Base-by-base conservation (phyloP, 371 early-diverging fungal genomes). In the Mucor indicus region DNA sequence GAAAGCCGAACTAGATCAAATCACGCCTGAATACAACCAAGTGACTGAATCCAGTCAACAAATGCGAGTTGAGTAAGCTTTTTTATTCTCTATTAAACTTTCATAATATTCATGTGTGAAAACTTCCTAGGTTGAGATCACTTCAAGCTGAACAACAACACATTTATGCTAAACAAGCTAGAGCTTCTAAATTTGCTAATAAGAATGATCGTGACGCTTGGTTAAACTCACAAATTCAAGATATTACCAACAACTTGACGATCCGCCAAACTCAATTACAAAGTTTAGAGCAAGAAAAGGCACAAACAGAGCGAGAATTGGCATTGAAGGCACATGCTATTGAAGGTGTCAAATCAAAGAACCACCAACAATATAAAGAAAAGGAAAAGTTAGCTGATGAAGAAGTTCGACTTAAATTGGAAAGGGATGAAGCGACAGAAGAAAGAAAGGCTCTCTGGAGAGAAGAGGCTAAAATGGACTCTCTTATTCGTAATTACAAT, bases 381-480 rank as follows among this genome's bases (percentile, higher is more conserved):
- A 53, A 53, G 9, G 72, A 77, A 29, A 35, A 55, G 16, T 23
- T 76, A 17, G 62, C 63, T 9, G 50, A 59, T 13, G 54, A 63
- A 32, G 69, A 64, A 30, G 42, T 33, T 4, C 36, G 51, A 10
- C 33, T 66, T 5, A 63, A 60, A 11, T 37, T 55, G 20, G 50
- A 82, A 10, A 71, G 86, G 36, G 87, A 86, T 53, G 67, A 77
- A 38, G 60, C 85, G 30, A 87, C 89, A 0, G 89, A 92, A 52
- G 57, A 73, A 38, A 66, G 90, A 73, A 92, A 93, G 80, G 74
- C 69, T 19, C 42, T 93, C 8, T 99, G 99, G 99, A 83, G 91
- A 42, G 88, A 91, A 52, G 96, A 98, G 55, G 90, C 89, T 11
- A 75, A 84, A 48, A 39, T 88, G 44, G 89, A 86, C 40, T 78